Conservation (phyloP, 2,329 filamentous ascomycete genomes). For the Graphiopsis chlorocephala region DNA sequence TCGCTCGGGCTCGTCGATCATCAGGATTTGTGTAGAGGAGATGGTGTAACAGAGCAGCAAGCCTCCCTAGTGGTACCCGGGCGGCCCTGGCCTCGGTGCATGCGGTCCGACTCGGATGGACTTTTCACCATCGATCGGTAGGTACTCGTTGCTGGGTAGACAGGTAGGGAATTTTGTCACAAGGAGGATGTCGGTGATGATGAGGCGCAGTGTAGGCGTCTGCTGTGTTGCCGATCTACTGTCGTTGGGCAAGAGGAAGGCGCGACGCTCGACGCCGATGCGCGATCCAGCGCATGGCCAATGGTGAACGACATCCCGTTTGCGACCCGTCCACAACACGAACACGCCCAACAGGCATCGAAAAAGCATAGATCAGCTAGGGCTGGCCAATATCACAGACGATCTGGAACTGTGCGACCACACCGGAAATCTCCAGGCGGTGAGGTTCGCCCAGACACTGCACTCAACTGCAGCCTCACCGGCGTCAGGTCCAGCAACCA, state of each 20-base stretch:
- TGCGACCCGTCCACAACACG: background rate
- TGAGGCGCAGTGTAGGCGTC: background rate
- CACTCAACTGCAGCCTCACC: conserved; percentile 4
- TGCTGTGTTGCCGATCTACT: background rate
- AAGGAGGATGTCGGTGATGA: background rate
- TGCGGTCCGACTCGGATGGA: background rate
- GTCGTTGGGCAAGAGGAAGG: background rate
- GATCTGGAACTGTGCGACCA: conserved; percentile 1
- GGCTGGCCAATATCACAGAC: background rate
- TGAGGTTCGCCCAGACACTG: conserved; percentile 1
- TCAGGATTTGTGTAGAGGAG: background rate
- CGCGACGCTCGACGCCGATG: background rate
- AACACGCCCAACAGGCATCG: background rate
- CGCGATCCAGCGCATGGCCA: background rate
- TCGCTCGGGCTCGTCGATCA: background rate
- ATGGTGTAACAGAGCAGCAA: background rate
- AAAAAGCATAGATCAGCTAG: background rate
- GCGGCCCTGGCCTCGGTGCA: background rate
- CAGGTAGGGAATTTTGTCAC: background rate
- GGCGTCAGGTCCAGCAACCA: background rate
- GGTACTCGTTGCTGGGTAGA: background rate
- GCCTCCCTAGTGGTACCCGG: background rate
- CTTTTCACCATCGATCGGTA: background rate
- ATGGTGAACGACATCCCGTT: background rate
- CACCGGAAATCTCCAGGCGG: conserved; percentile 5